These are phyloP conservation scores for Saturnispora silvae DNA, from an alignment of 805 yeast genomes.

Conservation along the genomic window DNA sequence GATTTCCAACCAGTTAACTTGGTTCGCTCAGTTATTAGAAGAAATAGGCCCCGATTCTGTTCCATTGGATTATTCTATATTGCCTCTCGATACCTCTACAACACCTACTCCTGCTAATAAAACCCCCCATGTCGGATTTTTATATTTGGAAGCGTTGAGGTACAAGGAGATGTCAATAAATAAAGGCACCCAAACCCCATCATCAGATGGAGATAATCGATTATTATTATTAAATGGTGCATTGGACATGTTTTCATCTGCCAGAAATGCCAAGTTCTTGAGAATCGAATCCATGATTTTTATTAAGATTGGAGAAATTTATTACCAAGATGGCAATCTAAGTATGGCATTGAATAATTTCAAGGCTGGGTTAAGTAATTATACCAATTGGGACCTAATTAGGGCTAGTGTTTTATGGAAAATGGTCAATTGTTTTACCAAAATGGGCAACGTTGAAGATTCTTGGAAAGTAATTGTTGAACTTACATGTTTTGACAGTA, in stretches of 20 bases:
- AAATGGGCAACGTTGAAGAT: constrained; percentile 24
- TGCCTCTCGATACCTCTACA: constrained; percentile 3
- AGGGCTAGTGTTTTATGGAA: constrained; percentile 26
- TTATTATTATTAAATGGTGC: constrained; percentile 28
- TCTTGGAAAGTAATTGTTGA: constrained; percentile 27
- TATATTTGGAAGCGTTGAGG: constrained; percentile 29
- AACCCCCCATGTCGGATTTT: constrained; percentile 35
- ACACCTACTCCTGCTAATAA: constrained; percentile 13
- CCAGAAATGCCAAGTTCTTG: constrained; percentile 25
- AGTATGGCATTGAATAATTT: constrained; percentile 33
- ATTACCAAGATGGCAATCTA: constrained; percentile 24
- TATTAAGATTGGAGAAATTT: constrained; percentile 43
- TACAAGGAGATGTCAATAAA: constrained; percentile 1
- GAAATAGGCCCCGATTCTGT: constrained; percentile 21
- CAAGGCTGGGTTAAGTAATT: constrained; percentile 28
- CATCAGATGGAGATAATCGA: constrained; percentile 6
- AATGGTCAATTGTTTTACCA: constrained; percentile 30
- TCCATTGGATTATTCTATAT: constrained; percentile 30
- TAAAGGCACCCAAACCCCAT: too few species aligned
- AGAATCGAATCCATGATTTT: constrained; percentile 34
- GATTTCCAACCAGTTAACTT: constrained; percentile 52
- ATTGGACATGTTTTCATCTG: constrained; percentile 28
- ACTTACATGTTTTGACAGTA: constrained; percentile 14
- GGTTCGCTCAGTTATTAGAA: constrained; percentile 51
- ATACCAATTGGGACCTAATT: constrained; percentile 32